Conservation (phyloP, 2,329 filamentous ascomycete species). For the Penicillium sp. region DNA sequence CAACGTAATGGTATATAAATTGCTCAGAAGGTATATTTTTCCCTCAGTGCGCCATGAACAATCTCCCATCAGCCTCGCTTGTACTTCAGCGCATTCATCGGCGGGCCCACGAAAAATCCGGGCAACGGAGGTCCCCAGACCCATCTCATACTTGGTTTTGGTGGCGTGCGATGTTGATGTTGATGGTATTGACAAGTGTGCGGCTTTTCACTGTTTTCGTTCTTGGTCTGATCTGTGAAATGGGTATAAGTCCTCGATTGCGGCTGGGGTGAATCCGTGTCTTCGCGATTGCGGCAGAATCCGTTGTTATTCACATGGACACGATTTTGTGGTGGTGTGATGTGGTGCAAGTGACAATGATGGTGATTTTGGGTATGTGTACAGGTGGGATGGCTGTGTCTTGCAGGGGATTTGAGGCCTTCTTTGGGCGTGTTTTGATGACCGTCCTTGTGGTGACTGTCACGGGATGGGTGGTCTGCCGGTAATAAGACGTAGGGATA, state of each 20-base stretch:
- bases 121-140: conserved; percentile 4
- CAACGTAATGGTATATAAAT: no score
- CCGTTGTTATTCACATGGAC: not conserved
- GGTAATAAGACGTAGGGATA: not conserved
- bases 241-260: not conserved
- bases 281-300: not conserved
- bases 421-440: not conserved
- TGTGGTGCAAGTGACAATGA: not conserved
- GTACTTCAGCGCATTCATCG: not conserved
- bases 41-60: not conserved
- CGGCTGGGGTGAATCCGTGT: not conserved
- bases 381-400: not conserved
- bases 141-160: not conserved
- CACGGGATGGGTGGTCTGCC: not conserved
- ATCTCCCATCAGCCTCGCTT: not conserved
- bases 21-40: not conserved
- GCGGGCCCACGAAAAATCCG: not conserved
- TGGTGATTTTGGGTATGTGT: not conserved
- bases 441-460: not conserved
- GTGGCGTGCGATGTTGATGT: not conserved
- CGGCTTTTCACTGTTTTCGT: not conserved
- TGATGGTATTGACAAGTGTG: not conserved
- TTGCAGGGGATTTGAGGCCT: not conserved
- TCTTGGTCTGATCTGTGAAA: not conserved
- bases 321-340: not conserved